These are phyloP conservation scores for Phytopythium kandeliae DNA, from an alignment of 352 stramenopile species.

Conservation along the genomic window DNA sequence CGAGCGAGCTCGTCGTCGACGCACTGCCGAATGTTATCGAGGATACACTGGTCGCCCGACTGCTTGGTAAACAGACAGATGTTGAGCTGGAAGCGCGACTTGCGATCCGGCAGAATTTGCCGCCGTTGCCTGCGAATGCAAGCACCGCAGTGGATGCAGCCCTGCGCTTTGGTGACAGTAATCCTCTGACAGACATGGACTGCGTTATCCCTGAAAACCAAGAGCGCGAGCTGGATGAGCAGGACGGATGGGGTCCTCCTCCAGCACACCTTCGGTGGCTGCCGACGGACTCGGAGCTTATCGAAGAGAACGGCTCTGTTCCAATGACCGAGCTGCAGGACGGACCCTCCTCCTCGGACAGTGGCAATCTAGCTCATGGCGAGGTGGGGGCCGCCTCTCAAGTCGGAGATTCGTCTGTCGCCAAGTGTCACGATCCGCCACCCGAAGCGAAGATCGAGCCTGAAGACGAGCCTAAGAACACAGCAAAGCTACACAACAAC, in stretches of 20 bases:
- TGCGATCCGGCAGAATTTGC: conserved; percentile 36
- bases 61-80: conserved; percentile 19
- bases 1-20: conserved; percentile 42
- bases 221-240: conserved; percentile 38
- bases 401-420: background rate
- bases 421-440: conserved; percentile 12
- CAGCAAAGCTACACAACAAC: conserved; percentile 4
- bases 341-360: background rate
- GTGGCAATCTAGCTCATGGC: too few relatives aligned
- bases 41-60: conserved; percentile 16
- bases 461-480: background rate
- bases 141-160: background rate
- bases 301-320: conserved; percentile 50
- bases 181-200: conserved; percentile 50
- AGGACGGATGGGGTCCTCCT: conserved; percentile 41
- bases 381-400: background rate
- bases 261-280: conserved; percentile 5
- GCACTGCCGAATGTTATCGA: conserved; percentile 21
- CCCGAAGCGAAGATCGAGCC: conserved; percentile 3
- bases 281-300: conserved; percentile 62
- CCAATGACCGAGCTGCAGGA: conserved; percentile 23
- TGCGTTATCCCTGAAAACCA: conserved; percentile 59
- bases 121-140: conserved; percentile 1
- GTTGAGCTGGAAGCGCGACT: conserved; percentile 37
- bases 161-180: conserved; percentile 25